Base-by-base conservation (phyloP, 2,329 filamentous ascomycete species). In the Aspergillus calidoustus region DNA sequence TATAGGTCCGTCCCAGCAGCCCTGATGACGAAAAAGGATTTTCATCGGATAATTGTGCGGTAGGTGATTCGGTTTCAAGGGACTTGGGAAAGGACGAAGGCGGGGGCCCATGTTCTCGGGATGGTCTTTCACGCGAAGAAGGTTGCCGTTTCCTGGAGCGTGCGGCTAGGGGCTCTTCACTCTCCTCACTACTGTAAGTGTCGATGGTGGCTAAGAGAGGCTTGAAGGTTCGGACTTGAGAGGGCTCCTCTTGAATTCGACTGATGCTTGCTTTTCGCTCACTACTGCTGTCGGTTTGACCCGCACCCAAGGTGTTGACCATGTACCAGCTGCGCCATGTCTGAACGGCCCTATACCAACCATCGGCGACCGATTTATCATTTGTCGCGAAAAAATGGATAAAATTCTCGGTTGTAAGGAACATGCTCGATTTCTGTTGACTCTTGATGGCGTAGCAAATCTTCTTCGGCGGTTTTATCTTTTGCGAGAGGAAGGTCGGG, bases 311-410 rank as follows among this genome's bases (percentile, higher is more conserved):
- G 63, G 88, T 87, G 68, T 91, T 89, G 48, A 92, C 90, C 7
- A 97, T 79, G 71, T 97, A 97, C 92, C 93, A 97, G 75, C 91
- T 96, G 61, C 94, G 87, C 93, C 93, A 97, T 44, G 80, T 80
- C 64, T 97, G 92, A 1, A 96, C 83, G 25, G 84, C 83, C 17
- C 84, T 81, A 70, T 90, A 88, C 78, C 94, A 97, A 15, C 81
- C 79, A n/a, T 84, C 83, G 0, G 91, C 91, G 1, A 88, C 76
- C 1, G 80, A 74, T 5, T 84, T 80, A 69, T 97, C 91, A 49
- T 92, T 91, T 1, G 90, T 92, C 61, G 87, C 89, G 79, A 98
- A 96, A 77, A 94, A 97, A 72, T 98, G 94, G 3, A 96, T 91
- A 72, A 92, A 98, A 68, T 94, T 94, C 55, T 91, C 88, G 3